Evolutionary conservation across 2,329 filamentous ascomycete genomes (phyloP).

Genomic region (Atkinsonella hypoxylon): DNA sequence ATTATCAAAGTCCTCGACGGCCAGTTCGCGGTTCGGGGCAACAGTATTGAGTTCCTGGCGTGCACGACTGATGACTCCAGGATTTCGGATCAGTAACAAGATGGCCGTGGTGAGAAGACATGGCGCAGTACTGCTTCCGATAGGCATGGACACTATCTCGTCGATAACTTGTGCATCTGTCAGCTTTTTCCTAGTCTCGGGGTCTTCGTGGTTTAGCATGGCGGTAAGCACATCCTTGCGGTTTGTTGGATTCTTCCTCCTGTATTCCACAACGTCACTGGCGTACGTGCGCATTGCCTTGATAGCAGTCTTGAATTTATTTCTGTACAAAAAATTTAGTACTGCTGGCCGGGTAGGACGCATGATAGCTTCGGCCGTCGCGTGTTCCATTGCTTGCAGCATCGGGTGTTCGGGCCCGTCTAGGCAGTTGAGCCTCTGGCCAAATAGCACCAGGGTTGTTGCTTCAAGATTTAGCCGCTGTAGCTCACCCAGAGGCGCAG

Average conservation of each 20-base stretch:
- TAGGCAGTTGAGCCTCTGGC: conserved; percentile 36
- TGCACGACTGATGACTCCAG: conserved; percentile 32
- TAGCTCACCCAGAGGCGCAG: conserved; percentile 37
- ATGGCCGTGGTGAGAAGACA: conserved; percentile 33
- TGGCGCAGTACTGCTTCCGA: conserved; percentile 39
- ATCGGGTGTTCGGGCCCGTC: conserved; percentile 33
- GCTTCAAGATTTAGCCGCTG: conserved; percentile 42
- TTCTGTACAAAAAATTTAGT: conserved; percentile 38
- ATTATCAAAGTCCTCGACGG: conserved; percentile 34
- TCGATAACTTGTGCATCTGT: conserved; percentile 50
- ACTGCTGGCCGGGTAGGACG: conserved; percentile 38
- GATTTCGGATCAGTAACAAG: conserved; percentile 40
- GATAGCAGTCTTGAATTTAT: conserved; percentile 42
- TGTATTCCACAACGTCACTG: conserved; percentile 42
- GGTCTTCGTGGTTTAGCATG: conserved; percentile 46
- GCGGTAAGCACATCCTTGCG: conserved; percentile 50
- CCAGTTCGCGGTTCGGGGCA: conserved; percentile 31
- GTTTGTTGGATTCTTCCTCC: conserved; percentile 39
- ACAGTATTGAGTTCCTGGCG: conserved; percentile 42
- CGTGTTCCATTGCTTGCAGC: conserved; percentile 40
- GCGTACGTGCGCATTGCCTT: conserved; percentile 42
- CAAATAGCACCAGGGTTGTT: conserved; percentile 37
- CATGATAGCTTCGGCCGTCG: conserved; percentile 43
- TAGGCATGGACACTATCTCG: conserved; percentile 58
- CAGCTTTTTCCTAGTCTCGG: conserved; percentile 46